phyloP scores from a whole-genome alignment of 164 flowering plant genomes.

The Stephania yunnanensis region DNA sequence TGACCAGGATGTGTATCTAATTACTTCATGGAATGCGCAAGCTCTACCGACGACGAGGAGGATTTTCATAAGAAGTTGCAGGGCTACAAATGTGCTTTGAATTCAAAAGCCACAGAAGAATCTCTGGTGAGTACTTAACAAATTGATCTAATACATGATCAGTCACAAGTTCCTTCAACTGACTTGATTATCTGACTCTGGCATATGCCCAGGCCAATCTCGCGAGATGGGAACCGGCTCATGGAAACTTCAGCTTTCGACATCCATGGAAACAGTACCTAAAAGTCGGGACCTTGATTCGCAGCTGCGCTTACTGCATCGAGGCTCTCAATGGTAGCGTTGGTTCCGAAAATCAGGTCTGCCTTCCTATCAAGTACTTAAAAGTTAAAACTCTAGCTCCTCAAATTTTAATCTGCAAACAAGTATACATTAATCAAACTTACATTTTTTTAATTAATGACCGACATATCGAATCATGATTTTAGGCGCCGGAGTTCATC shows the following conservation, averaged over 20 bases:
- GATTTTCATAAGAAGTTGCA: conserved; percentile 22
- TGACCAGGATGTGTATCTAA: conserved; percentile 39
- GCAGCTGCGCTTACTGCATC: conserved; percentile 58
- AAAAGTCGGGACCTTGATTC: conserved; percentile 45
- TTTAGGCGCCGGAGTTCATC: conserved; percentile 34
- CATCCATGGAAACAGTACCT: conserved; percentile 88
- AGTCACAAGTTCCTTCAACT: background rate
- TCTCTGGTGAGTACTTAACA: conserved; percentile 37
- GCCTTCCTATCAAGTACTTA: too few relatives aligned
- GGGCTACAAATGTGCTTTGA: conserved; percentile 59
- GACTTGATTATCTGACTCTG: background rate
- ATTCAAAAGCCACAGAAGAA: conserved; percentile 65
- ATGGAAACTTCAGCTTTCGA: conserved; percentile 59
- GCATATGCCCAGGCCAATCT: conserved; percentile 49
- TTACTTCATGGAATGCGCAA: conserved; percentile 25
- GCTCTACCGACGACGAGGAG: conserved; percentile 11
- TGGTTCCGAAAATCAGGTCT: conserved; percentile 47
- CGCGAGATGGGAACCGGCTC: conserved; percentile 88
- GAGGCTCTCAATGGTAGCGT: conserved; percentile 62
- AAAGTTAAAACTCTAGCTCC: too few relatives aligned
- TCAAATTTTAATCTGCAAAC: too few relatives aligned
- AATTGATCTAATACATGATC: background rate
- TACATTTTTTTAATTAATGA: too few relatives aligned
- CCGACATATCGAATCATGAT: background rate
- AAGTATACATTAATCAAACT: too few relatives aligned